A percentile compares a stretch with the other conserved stretches of the same genome.
Conservation (phyloP, 768 basidiomycete genomes). For the Mycena galericulata region DNA sequence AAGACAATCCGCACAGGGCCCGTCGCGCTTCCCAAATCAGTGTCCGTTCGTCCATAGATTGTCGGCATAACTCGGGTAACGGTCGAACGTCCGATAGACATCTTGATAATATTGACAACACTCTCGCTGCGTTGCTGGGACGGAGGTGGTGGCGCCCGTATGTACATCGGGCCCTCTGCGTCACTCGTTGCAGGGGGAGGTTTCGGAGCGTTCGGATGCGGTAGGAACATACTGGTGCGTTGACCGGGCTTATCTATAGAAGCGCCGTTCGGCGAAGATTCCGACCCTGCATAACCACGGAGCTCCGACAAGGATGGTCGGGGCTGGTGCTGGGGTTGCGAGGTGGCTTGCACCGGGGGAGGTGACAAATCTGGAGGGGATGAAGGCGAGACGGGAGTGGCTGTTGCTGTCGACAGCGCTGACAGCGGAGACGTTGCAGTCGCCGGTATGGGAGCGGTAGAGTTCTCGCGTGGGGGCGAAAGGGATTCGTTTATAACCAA, state of each 20-base stretch:
- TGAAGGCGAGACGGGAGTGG: conserved; percentile 35
- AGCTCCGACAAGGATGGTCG: conserved; percentile 39
- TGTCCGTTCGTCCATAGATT: conserved; percentile 58
- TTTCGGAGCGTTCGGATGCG: conserved; percentile 70
- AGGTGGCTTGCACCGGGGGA: conserved; percentile 31
- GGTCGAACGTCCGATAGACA: conserved; percentile 32
- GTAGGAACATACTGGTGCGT: conserved; percentile 60
- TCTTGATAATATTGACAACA: conserved; percentile 30
- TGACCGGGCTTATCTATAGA: conserved; percentile 29
- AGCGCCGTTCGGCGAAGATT: conserved; percentile 17
- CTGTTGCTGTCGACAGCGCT: conserved; percentile 26
- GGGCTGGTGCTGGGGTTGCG: conserved; percentile 37
- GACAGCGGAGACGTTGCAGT: conserved; percentile 21
- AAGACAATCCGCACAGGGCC: conserved; percentile 63
- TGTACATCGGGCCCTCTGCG: conserved; percentile 29
- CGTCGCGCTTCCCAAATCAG: conserved; percentile 53
- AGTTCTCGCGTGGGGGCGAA: background rate
- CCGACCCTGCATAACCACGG: conserved; percentile 26
- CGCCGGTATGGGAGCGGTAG: conserved; percentile 6
- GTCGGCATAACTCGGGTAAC: conserved; percentile 45
- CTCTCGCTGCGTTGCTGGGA: conserved; percentile 29
- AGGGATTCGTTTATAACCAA: conserved; percentile 23
- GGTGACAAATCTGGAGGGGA: conserved; percentile 34
- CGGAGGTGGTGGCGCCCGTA: conserved; percentile 28
- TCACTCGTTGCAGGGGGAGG: conserved; percentile 36